Evolutionary conservation across 192 early-diverging fungal species (phyloP), one percentile per base, ranked within the genome.

Genomic region (Coemansia sp.): DNA sequence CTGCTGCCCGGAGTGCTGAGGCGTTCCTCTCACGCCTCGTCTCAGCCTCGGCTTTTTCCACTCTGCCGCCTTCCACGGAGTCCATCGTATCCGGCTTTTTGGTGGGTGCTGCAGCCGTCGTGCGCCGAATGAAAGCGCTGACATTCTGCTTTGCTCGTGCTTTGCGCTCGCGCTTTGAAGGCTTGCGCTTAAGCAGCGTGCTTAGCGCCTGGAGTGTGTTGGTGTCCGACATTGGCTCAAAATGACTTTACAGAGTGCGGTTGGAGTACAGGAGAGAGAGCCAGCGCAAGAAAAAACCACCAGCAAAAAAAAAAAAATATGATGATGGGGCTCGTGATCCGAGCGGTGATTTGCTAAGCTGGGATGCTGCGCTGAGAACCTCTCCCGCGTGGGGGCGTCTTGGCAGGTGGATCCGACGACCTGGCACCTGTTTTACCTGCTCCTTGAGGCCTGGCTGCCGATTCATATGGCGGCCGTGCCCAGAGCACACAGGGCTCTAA

Each of bases 101-200:
- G 31, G 31, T 16, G 53, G 26, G 28, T 35, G 26, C 33, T 2
- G 53, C 16, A 9, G 13, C 16, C 2, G 28, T 34, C 16, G 28
- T 56, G 31, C 53, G 53, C 59, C 72, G 72, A 45, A 68, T 60
- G 53, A 73, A 68, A 11, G 56, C 36, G 14, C 28, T 57, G 14
- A 73, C 9, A 48, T 68, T 68, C 28, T 64, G 42, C 48, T 50
- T 47, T 26, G 60, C 61, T 18, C 64, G 68, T 18, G 64, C 62
- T 28, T 61, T 64, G 62, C 75, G 75, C 18, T 35, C 34, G 13
- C 65, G 72, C 64, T 66, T 80, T n/a, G 78, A 69, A 3, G 65
- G 43, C 42, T 47, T 61, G 73, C 57, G 62, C 48, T 72, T 71
- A 37, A 70, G 53, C 55, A 80, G 60, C 6, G 20, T 62, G 55